These are phyloP conservation scores for Tricholoma matsutake DNA, from an alignment of 768 basidiomycete species.

Conservation along the genomic window DNA sequence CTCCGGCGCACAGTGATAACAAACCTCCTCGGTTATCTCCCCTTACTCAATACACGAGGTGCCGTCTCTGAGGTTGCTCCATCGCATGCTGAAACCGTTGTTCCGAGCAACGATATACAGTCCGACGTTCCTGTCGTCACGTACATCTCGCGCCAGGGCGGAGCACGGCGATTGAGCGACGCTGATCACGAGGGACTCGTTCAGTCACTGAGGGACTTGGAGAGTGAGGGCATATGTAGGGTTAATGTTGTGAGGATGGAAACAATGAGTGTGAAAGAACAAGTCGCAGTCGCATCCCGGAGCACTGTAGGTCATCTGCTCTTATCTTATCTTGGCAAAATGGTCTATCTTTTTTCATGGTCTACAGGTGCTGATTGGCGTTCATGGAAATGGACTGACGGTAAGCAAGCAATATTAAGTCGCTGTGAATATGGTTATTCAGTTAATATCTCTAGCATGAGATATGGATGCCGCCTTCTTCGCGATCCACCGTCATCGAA, in stretches of 20 bases:
- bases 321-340: neutral
- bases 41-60: conserved; percentile 14
- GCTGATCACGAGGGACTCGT: conserved; percentile 51
- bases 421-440: neutral
- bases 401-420: conserved; percentile 15
- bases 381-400: conserved; percentile 75
- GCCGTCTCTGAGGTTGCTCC: conserved; percentile 4
- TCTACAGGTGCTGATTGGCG: conserved; percentile 53
- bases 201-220: conserved; percentile 41
- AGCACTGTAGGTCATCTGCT: conserved; percentile 48
- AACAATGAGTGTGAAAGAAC: conserved; percentile 54
- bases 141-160: conserved; percentile 60
- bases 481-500: conserved; percentile 65
- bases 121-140: conserved; percentile 37
- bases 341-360: neutral
- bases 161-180: conserved; percentile 38
- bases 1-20: conserved; percentile 26
- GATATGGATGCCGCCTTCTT: conserved; percentile 65
- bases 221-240: conserved; percentile 46
- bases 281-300: conserved; percentile 54
- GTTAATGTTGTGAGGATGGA: conserved; percentile 43
- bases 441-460: conserved; percentile 36
- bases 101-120: neutral
- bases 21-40: conserved; percentile 33
- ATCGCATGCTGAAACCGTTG: conserved; percentile 11